A percentile compares a stretch with the other conserved stretches of the same genome.
Conservation (phyloP, 352 stramenopile species). For the Pythium rhizo-oryzae region DNA sequence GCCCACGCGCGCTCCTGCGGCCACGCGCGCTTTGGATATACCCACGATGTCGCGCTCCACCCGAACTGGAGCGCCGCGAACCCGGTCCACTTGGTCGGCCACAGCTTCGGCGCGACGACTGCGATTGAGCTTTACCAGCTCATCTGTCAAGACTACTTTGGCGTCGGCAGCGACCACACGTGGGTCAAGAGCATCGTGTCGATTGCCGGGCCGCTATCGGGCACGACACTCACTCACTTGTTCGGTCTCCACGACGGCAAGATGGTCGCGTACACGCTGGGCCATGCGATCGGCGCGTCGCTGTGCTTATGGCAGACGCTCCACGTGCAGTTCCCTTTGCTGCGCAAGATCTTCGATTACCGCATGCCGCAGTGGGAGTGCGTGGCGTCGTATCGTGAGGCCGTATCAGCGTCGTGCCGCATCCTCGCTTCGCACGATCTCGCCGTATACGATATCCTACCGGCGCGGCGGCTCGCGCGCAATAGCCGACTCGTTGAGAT, state of each 20-base stretch:
- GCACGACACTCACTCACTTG: conserved; percentile 56
- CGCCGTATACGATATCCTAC: conserved; percentile 52
- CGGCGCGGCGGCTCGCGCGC: conserved; percentile 45
- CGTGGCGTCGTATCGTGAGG: conserved; percentile 34
- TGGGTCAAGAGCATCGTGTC: conserved; percentile 65
- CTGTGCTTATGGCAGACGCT: conserved; percentile 49
- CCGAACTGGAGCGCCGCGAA: conserved; percentile 50
- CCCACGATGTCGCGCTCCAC: conserved; percentile 35
- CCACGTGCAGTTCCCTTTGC: conserved; percentile 39
- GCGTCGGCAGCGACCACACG: conserved; percentile 48
- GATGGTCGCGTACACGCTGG: conserved; percentile 37
- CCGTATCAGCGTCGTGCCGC: conserved; percentile 37
- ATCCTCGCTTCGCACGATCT: conserved; percentile 47
- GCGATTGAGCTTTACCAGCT: conserved; percentile 77
- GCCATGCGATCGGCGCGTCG: conserved; percentile 43
- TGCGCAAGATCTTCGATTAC: conserved; percentile 49
- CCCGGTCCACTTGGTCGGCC: conserved; percentile 60
- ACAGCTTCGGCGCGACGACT: conserved; percentile 66
- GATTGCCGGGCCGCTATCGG: conserved; percentile 61
- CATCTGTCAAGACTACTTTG: conserved; percentile 57
- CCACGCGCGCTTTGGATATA: conserved; percentile 52
- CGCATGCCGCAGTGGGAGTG: conserved; percentile 62
- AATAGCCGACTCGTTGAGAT: conserved; percentile 59
- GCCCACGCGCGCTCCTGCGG: conserved; percentile 36
- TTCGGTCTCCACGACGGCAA: conserved; percentile 43